phyloP scores from a whole-genome alignment of 306 rosid species.

The Phaseolus lunatus region DNA sequence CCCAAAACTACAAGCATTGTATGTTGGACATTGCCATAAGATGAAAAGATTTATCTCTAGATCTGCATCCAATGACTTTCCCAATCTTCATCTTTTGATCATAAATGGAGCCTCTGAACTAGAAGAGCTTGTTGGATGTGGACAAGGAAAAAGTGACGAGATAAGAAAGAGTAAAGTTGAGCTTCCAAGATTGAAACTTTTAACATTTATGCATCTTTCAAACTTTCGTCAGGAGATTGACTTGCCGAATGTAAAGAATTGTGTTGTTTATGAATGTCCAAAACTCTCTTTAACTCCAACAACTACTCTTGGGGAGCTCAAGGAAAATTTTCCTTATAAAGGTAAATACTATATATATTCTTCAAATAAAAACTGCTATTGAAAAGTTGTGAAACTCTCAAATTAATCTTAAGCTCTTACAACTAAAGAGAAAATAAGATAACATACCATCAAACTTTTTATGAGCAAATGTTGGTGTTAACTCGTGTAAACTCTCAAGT shows the following conservation, averaged over 20 bases:
- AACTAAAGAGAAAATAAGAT: too few species aligned
- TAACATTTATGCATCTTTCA: conserved; percentile 8
- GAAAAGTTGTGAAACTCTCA: too few species aligned
- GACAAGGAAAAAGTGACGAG: background rate
- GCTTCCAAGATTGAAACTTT: conserved; percentile 34
- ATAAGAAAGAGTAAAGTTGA: background rate
- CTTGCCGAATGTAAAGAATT: background rate
- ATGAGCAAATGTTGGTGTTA: too few species aligned
- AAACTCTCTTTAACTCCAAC: conserved; percentile 34
- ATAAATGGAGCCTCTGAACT: background rate
- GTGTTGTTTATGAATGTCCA: conserved; percentile 31
- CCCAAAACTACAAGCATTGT: background rate
- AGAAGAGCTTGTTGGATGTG: background rate
- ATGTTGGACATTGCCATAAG: background rate
- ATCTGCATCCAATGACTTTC: background rate
- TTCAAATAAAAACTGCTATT: too few species aligned
- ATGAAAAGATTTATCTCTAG: background rate
- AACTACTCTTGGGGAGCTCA: background rate
- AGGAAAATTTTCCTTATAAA: background rate
- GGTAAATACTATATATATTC: background rate
- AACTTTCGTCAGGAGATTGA: conserved; percentile 12
- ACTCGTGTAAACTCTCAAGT: too few species aligned
- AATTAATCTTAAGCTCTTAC: too few species aligned
- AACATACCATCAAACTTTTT: too few species aligned
- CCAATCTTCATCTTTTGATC: background rate